Percentiles rank a stretch among this genome's conserved stretches.
Evolutionary conservation across 306 rosid species (phyloP).

Genomic region (Prunus mume): DNA sequence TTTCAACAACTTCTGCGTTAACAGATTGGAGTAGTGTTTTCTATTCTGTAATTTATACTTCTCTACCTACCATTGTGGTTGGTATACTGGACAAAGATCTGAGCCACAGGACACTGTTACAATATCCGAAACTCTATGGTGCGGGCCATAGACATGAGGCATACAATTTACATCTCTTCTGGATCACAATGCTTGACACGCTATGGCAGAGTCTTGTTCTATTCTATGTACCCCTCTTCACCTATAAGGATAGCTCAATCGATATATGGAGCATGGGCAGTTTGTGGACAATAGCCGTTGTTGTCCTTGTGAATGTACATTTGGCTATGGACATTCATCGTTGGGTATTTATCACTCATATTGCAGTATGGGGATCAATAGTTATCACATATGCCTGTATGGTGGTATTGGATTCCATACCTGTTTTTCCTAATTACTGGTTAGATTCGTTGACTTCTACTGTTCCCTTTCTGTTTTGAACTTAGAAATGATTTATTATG

Average conservation of each 20-base stretch:
- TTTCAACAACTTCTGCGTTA: constrained; percentile 87
- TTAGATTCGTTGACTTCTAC: constrained; percentile 34
- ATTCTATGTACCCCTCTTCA: constrained; percentile 70
- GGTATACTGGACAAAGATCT: constrained; percentile 92
- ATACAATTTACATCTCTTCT: constrained; percentile 78
- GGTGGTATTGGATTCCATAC: constrained; percentile 85
- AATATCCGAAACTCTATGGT: constrained; percentile 79
- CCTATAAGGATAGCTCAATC: constrained; percentile 75
- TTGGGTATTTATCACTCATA: constrained; percentile 76
- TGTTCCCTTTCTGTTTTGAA: constrained; percentile 18
- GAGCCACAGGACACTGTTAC: constrained; percentile 68
- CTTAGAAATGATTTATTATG: background rate
- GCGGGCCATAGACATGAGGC: constrained; percentile 89
- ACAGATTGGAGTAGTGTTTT: constrained; percentile 99
- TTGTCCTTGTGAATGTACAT: constrained; percentile 84
- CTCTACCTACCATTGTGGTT: constrained; percentile 89
- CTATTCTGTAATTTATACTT: constrained; percentile 90
- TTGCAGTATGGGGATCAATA: constrained; percentile 93
- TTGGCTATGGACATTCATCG: constrained; percentile 91
- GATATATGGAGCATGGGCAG: constrained; percentile 98
- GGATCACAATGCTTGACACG: constrained; percentile 93
- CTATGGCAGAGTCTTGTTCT: constrained; percentile 98
- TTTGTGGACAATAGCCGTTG: constrained; percentile 96
- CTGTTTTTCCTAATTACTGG: constrained; percentile 87
- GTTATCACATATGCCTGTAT: constrained; percentile 80